Evolutionary conservation across 257 asterid species (phyloP).

Genomic region (Gardenia jasminoides): DNA sequence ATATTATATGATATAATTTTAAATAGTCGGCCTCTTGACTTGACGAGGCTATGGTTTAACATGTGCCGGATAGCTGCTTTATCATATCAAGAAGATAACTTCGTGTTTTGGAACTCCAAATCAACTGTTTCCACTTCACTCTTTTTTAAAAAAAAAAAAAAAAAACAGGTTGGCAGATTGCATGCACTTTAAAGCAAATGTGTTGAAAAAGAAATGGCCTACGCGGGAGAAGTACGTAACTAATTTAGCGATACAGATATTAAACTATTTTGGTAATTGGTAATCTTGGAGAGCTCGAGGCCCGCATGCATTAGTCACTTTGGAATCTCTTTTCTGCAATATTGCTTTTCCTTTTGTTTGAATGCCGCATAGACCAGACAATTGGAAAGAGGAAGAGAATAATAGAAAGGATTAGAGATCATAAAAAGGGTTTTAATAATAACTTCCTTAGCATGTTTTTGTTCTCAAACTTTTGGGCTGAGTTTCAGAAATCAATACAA

Average conservation of each 20-base stretch:
- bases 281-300: not conserved
- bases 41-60: not conserved
- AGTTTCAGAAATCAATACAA: too few species aligned
- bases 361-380: not conserved
- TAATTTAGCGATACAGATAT: too few species aligned
- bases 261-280: not conserved
- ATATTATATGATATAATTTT: not conserved
- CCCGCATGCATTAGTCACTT: slow-evolving; percentile 35
- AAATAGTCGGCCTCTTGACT: not conserved
- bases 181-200: not conserved
- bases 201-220: too few species aligned
- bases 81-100: slow-evolving; percentile 23
- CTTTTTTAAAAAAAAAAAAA: too few species aligned
- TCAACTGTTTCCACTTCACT: slow-evolving; percentile 1
- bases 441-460: too few species aligned
- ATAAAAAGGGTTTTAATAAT: too few species aligned
- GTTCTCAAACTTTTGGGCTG: too few species aligned
- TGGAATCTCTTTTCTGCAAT: slow-evolving; percentile 16
- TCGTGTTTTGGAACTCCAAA: slow-evolving; percentile 42
- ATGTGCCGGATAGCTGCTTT: slow-evolving; percentile 28
- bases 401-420: not conserved
- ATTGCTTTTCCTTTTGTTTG: not conserved
- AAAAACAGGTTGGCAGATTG: not conserved
- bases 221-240: too few species aligned
- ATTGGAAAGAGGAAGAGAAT: not conserved